phyloP scores from a whole-genome alignment of 495 filamentous ascomycete genomes.

The Talaromyces borbonicus region DNA sequence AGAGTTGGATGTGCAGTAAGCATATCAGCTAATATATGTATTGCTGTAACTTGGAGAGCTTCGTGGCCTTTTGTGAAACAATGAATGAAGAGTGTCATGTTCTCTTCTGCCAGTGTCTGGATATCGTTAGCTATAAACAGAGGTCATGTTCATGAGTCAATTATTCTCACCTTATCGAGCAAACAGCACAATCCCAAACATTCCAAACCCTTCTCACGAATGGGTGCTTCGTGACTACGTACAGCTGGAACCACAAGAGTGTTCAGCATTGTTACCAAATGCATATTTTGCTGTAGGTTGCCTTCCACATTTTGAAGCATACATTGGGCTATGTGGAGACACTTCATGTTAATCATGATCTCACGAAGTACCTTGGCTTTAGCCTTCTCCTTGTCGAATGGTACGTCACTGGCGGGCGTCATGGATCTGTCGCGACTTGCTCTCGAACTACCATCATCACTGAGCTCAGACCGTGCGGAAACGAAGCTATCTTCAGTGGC shows the following conservation, averaged over 20 bases:
- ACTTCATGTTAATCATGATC: constrained; percentile 96
- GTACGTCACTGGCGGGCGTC: constrained; percentile 34
- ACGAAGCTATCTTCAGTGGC: constrained; percentile 79
- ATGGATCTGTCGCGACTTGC: constrained; percentile 28
- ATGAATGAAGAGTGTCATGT: constrained; percentile 87
- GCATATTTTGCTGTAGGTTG: constrained; percentile 72
- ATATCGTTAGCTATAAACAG: not conserved
- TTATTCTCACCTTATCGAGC: constrained; percentile 58
- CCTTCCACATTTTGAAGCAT: constrained; percentile 89
- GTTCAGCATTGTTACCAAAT: constrained; percentile 90
- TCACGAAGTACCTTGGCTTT: constrained; percentile 76
- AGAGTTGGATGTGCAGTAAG: constrained; percentile 75
- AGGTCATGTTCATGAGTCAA: not conserved
- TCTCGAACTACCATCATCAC: constrained; percentile 39
- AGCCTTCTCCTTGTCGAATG: constrained; percentile 58
- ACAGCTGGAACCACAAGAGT: constrained; percentile 94
- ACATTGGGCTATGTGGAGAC: constrained; percentile 92
- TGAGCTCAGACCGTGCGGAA: constrained; percentile 77
- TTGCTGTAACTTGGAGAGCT: constrained; percentile 73
- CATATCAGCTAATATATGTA: constrained; percentile 93
- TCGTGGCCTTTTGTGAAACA: constrained; percentile 92
- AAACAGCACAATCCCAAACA: constrained; percentile 88
- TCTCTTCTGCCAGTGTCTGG: constrained; percentile 78
- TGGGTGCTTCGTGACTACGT: constrained; percentile 81
- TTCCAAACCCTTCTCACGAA: constrained; percentile 79